Base-by-base conservation (phyloP, 176 grass and related monocot genomes). In the Oryza australiensis region DNA sequence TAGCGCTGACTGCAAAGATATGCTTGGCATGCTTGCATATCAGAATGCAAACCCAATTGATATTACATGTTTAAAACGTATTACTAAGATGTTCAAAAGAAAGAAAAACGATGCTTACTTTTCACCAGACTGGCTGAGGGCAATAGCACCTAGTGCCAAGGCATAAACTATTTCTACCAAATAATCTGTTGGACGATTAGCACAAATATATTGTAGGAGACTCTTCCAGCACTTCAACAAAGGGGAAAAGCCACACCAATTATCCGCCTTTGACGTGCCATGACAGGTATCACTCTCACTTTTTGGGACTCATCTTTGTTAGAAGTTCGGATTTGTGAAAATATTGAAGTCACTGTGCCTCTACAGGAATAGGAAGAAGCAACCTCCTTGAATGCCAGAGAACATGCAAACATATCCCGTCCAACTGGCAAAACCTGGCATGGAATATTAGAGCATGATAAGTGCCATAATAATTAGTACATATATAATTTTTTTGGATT, bases 391-490 rank as follows among this genome's bases (percentile, higher is more conserved):
- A 98, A 93, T 83, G 88, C 82, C 38, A 93, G 46, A 29, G 89
- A 86, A 90, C 92, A 98, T 55, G 92, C 89, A 74, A 95, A 82
- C 82, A 98, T 86, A 77, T 98, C 92, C 46, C 63, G 86, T 63
- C 90, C 95, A 78, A 95, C 87, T 64, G 86, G 92, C 48, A 95
- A 77, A 83, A 89, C 79, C 95, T 98, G 87, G 63, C 26, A 82
- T 80, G 82, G 66, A 20, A 86, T 74, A 33, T 33, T 55, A 59
- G 34, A 81, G 41, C 66, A 83, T 37, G 34, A 53, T 72, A 77
- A 68, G 30, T 65, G 41, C n/a, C 35, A 40, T 51, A 74, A 71
- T 1, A 1, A 59, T 9, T 10, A 77, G 35, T 74, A 64, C 13
- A 91, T 51, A 20, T 38, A 51, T 10, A 66, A 59, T 23, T 60